Evolutionary conservation across 805 yeast genomes (phyloP).

Genomic region (Zygosaccharomyces lentus): DNA sequence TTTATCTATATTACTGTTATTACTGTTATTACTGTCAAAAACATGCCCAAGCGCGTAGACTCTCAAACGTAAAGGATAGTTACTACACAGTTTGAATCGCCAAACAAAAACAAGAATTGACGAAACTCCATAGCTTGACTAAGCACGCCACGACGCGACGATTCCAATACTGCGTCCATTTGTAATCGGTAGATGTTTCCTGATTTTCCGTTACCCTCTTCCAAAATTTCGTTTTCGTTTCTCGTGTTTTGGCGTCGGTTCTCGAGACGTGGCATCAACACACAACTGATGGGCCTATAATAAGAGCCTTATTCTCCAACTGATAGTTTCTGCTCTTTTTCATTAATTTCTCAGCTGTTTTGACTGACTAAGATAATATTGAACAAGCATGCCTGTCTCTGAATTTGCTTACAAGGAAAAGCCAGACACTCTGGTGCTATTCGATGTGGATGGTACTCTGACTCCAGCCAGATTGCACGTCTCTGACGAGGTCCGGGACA

Average conservation of each 20-base stretch:
- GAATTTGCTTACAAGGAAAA: slow-evolving; percentile 71
- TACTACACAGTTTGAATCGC: too few relatives aligned
- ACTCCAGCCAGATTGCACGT: slow-evolving; percentile 90
- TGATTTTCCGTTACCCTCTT: background rate
- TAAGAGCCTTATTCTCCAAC: background rate
- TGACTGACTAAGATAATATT: background rate
- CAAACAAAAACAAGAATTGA: too few relatives aligned
- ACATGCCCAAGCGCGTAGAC: too few relatives aligned
- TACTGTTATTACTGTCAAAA: too few relatives aligned
- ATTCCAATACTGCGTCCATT: background rate
- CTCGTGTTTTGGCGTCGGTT: slow-evolving; percentile 2
- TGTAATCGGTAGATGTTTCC: background rate
- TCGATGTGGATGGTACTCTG: slow-evolving; percentile 97
- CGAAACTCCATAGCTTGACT: background rate
- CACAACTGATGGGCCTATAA: background rate
- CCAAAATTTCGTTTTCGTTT: background rate
- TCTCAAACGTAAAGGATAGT: too few relatives aligned
- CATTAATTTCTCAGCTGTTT: background rate
- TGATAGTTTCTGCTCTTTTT: background rate
- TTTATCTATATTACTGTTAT: too few relatives aligned
- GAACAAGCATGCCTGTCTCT: slow-evolving; percentile 28
- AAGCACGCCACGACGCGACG: too few relatives aligned
- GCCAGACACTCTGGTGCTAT: slow-evolving; percentile 83
- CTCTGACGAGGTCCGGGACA: slow-evolving; percentile 71
- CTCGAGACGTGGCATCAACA: slow-evolving; percentile 3